phyloP scores from a whole-genome alignment of 768 basidiomycete genomes.

The Tulasnella sp. region DNA sequence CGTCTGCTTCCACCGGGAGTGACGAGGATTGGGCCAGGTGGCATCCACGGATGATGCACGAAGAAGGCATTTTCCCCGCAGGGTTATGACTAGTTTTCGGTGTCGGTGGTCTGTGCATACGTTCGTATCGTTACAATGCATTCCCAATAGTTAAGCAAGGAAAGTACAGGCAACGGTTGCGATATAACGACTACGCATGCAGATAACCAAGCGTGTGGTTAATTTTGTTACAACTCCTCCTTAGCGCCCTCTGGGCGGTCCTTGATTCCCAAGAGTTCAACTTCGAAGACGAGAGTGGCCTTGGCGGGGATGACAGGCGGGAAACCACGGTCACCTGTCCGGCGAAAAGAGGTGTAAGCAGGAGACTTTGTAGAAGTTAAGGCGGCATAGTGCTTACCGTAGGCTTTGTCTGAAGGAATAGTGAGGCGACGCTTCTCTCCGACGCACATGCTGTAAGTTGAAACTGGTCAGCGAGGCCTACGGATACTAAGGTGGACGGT shows the following conservation, averaged over 20 bases:
- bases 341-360: neutral
- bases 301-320: conserved; percentile 76
- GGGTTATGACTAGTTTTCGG: neutral
- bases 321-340: conserved; percentile 70
- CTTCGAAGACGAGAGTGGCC: conserved; percentile 82
- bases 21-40: conserved; percentile 6
- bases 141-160: neutral
- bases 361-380: neutral
- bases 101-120: too few species aligned
- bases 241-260: conserved; percentile 3
- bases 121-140: neutral
- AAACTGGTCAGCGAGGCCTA: neutral
- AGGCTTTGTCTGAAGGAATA: conserved; percentile 78
- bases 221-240: conserved; percentile 13
- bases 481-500: neutral
- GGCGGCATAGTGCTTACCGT: conserved; percentile 60
- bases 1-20: neutral
- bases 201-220: neutral
- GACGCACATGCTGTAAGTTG: conserved; percentile 71
- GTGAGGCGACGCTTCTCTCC: conserved; percentile 87
- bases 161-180: neutral
- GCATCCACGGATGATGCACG: neutral
- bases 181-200: neutral
- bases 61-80: too few species aligned
- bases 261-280: conserved; percentile 74